Percentiles rank a stretch among this genome's conserved stretches.
These are phyloP conservation scores for Colletotrichum somersetense DNA, from an alignment of 2,329 filamentous ascomycete genomes.

Conservation along the genomic window DNA sequence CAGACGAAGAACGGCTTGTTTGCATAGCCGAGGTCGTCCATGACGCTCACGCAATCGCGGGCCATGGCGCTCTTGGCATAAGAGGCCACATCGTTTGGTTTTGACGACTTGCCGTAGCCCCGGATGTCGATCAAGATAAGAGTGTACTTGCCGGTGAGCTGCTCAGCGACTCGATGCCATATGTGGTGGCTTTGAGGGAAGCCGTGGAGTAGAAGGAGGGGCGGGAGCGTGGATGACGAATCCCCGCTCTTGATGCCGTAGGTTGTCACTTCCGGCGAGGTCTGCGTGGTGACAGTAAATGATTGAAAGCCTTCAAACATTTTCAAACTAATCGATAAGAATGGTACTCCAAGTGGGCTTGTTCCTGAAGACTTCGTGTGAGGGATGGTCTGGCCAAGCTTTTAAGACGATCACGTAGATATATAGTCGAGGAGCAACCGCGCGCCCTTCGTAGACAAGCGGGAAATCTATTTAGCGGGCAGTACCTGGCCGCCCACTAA, in stretches of 20 bases:
- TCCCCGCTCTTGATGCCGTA: conserved; percentile 55
- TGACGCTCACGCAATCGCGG: conserved; percentile 58
- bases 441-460: conserved; percentile 18
- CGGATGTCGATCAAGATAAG: conserved; percentile 63
- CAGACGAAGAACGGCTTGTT: conserved; percentile 59
- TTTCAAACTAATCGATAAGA: too few species aligned
- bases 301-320: conserved; percentile 53
- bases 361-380: not conserved
- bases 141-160: conserved; percentile 55
- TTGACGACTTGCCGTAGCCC: conserved; percentile 65
- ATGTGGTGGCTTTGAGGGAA: conserved; percentile 66
- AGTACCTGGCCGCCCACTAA: conserved; percentile 4
- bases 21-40: conserved; percentile 56
- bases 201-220: conserved; percentile 63
- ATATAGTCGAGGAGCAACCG: not conserved
- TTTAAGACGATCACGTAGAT: not conserved
- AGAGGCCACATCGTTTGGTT: conserved; percentile 51
- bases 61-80: conserved; percentile 66
- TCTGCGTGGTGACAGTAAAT: conserved; percentile 55
- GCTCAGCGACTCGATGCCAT: conserved; percentile 61
- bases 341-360: not conserved
- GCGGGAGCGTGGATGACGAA: conserved; percentile 48
- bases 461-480: conserved; percentile 18
- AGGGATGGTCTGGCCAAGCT: not conserved
- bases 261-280: conserved; percentile 56